Conservation (phyloP, 331 rosid species). For the Cydonia oblonga region DNA sequence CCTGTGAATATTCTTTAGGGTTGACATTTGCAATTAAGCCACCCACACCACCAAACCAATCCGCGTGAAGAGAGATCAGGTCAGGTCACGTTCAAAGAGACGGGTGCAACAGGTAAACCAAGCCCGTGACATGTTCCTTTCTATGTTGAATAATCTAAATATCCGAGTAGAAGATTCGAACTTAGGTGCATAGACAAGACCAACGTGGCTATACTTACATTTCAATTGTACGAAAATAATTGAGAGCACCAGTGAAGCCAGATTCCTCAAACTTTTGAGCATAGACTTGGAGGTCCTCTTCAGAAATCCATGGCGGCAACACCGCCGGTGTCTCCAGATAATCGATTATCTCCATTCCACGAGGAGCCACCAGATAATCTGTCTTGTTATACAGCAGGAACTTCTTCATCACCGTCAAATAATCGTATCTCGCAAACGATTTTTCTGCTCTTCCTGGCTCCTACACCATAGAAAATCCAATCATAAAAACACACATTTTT, state of each 20-base stretch:
- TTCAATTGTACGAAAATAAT: slow-evolving; percentile 58
- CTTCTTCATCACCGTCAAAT: slow-evolving; percentile 49
- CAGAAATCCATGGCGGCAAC: slow-evolving; percentile 51
- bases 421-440: slow-evolving; percentile 53
- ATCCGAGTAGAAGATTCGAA: background rate
- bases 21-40: background rate
- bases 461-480: slow-evolving; percentile 20
- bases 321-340: slow-evolving; percentile 41
- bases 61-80: background rate
- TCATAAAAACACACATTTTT: background rate
- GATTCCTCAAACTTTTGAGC: slow-evolving; percentile 64
- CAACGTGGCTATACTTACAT: slow-evolving; percentile 24
- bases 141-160: background rate
- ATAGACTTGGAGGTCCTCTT: slow-evolving; percentile 45
- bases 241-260: slow-evolving; percentile 71
- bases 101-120: background rate
- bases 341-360: slow-evolving; percentile 50
- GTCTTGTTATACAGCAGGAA: slow-evolving; percentile 24
- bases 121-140: background rate
- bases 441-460: slow-evolving; percentile 58
- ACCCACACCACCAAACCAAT: background rate
- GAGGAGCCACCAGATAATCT: slow-evolving; percentile 28
- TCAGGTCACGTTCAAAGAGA: background rate
- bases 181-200: background rate
- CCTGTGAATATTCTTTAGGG: background rate